A percentile compares a stretch with the other conserved stretches of the same genome.
These are phyloP conservation scores for Kwoniella dejecticola DNA, from an alignment of 768 basidiomycete genomes.

Conservation along the genomic window DNA sequence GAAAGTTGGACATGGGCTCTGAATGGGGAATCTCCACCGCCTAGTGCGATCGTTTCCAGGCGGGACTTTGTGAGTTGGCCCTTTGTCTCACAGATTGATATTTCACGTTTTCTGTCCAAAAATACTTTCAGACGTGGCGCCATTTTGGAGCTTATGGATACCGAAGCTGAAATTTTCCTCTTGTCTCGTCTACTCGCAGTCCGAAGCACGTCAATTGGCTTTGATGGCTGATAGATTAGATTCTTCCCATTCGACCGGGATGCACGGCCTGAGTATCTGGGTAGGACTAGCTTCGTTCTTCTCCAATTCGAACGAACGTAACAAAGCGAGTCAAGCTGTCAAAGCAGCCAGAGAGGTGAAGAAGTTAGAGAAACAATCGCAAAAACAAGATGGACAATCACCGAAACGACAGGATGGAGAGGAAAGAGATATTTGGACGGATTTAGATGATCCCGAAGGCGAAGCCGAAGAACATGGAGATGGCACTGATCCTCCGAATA, in stretches of 20 bases:
- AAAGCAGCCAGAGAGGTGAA: constrained; percentile 19
- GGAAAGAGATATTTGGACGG: constrained; percentile 1
- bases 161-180: background rate
- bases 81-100: too few relatives aligned
- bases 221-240: constrained; percentile 54
- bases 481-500: background rate
- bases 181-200: too few relatives aligned
- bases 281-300: constrained; percentile 51
- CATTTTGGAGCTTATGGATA: too few relatives aligned
- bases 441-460: constrained; percentile 7
- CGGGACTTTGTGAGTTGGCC: constrained; percentile 66
- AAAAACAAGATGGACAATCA: background rate
- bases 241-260: constrained; percentile 21
- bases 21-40: constrained; percentile 81
- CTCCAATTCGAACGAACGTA: constrained; percentile 30
- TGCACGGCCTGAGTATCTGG: constrained; percentile 54
- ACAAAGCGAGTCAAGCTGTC: constrained; percentile 27
- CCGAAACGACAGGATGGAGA: background rate
- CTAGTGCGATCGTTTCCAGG: constrained; percentile 86
- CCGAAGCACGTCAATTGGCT: constrained; percentile 53
- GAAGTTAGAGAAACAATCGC: background rate
- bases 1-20: constrained; percentile 87
- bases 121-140: too few relatives aligned
- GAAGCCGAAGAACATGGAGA: background rate
- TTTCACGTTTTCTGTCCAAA: too few relatives aligned